phyloP scores from a whole-genome alignment of 306 rosid genomes.

The Canavalia ensiformis region DNA sequence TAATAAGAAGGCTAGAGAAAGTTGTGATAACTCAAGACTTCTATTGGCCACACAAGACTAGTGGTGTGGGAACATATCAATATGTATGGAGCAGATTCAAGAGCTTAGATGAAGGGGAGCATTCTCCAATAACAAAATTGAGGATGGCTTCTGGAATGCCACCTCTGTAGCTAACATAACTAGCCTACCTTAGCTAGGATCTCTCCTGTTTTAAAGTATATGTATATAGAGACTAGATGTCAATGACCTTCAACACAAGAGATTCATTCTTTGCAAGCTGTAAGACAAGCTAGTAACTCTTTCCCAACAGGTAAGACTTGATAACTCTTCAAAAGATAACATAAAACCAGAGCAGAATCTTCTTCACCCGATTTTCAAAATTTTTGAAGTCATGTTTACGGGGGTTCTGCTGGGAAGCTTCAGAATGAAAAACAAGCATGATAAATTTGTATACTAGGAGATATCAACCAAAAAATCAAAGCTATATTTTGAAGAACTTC shows the following conservation, averaged over 20 bases:
- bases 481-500: slow-evolving; percentile 60
- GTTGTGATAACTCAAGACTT: too few relatives aligned
- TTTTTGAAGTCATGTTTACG: slow-evolving; percentile 55
- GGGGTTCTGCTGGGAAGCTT: slow-evolving; percentile 54
- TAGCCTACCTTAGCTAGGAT: too few relatives aligned
- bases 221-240: slow-evolving; percentile 40
- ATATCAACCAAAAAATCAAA: slow-evolving; percentile 69
- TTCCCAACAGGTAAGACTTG: slow-evolving; percentile 93
- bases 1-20: too few relatives aligned
- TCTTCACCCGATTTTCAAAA: slow-evolving; percentile 62
- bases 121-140: too few relatives aligned
- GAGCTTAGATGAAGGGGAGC: too few relatives aligned
- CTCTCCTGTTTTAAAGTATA: too few relatives aligned
- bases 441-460: slow-evolving; percentile 84
- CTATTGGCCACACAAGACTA: too few relatives aligned
- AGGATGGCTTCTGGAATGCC: too few relatives aligned
- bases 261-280: slow-evolving; percentile 77
- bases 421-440: slow-evolving; percentile 65
- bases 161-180: too few relatives aligned
- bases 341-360: slow-evolving; percentile 65
- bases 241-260: slow-evolving; percentile 70
- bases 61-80: too few relatives aligned
- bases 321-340: slow-evolving; percentile 69
- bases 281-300: slow-evolving; percentile 86
- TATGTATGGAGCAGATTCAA: too few relatives aligned